phyloP scores from a whole-genome alignment of 129 eudicot species.

The Chrysanthemum makinoi region DNA sequence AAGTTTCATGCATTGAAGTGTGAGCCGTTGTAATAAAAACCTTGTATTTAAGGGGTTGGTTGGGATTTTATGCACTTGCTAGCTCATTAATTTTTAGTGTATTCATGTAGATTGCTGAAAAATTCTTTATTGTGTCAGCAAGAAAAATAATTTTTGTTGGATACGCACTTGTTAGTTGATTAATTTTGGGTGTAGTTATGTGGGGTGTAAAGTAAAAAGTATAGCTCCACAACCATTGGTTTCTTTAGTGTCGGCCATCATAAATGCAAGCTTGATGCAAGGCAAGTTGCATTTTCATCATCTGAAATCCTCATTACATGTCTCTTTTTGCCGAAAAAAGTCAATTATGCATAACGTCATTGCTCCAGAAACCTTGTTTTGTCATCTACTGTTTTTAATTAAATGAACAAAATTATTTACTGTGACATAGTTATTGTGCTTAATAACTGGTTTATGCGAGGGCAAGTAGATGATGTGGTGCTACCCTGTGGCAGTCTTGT shows the following conservation, averaged over 20 bases:
- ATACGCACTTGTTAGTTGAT: not conserved
- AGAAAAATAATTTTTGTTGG: not conserved
- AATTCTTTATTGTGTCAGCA: not conserved
- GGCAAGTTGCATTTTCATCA: not conserved
- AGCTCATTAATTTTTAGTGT: conserved; percentile 1
- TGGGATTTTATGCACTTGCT: not conserved
- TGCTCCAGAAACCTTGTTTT: too few relatives aligned
- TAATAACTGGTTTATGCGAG: conserved; percentile 5
- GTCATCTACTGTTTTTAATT: too few relatives aligned
- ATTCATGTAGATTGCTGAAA: not conserved
- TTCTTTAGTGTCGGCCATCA: too few relatives aligned
- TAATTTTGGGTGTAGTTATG: too few relatives aligned
- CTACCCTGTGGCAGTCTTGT: not conserved
- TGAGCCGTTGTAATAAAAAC: not conserved
- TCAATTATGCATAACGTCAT: not conserved
- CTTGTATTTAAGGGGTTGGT: not conserved
- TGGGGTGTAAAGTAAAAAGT: too few relatives aligned
- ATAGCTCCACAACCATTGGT: too few relatives aligned
- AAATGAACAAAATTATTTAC: too few relatives aligned
- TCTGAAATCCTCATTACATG: not conserved
- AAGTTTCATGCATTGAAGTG: not conserved
- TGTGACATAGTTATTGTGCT: not conserved
- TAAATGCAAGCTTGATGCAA: too few relatives aligned
- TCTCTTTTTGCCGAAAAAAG: too few relatives aligned
- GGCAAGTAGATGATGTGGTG: conserved; percentile 10